Evolutionary conservation across 192 early-diverging fungal genomes (phyloP).

Genomic region (Coemansia javaensis): DNA sequence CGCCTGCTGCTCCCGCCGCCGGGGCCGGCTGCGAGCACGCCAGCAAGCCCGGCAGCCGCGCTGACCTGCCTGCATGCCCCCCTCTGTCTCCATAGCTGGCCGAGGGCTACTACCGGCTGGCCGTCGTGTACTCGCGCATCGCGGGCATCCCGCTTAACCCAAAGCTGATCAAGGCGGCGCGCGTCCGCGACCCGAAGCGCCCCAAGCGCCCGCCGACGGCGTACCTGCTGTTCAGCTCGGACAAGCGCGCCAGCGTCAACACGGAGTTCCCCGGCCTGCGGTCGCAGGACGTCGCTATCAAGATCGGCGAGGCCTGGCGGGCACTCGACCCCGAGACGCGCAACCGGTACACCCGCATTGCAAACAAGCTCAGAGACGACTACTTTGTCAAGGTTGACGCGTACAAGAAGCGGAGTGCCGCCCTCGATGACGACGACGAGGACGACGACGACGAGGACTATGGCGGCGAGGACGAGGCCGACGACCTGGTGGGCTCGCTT

Average conservation of each 20-base stretch:
- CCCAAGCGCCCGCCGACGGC: slow-evolving; percentile 33
- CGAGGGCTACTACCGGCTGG: slow-evolving; percentile 12
- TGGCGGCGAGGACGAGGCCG: too few species aligned
- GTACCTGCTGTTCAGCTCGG: slow-evolving; percentile 25
- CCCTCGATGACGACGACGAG: not conserved
- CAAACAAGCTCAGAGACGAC: slow-evolving; percentile 5
- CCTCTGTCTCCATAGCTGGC: slow-evolving; percentile 10
- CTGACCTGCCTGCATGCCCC: not conserved
- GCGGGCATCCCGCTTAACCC: not conserved
- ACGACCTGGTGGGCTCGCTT: too few species aligned
- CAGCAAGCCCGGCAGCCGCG: too few species aligned
- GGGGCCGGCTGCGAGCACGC: not conserved
- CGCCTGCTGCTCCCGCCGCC: not conserved
- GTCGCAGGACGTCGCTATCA: slow-evolving; percentile 17
- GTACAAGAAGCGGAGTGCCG: slow-evolving; percentile 1
- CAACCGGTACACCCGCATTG: slow-evolving; percentile 12
- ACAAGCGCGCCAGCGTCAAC: slow-evolving; percentile 11
- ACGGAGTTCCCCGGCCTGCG: slow-evolving; percentile 5
- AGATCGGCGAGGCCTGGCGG: slow-evolving; percentile 28
- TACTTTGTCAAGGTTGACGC: slow-evolving; percentile 8
- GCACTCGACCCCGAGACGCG: slow-evolving; percentile 4
- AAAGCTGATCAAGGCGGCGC: not conserved
- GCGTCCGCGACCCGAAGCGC: slow-evolving; percentile 23
- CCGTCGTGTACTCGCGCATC: slow-evolving; percentile 14
- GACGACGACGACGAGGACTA: not conserved